A percentile compares a stretch with the other conserved stretches of the same genome.
Conservation (phyloP, 257 asterid species). For the Asclepias syriaca region DNA sequence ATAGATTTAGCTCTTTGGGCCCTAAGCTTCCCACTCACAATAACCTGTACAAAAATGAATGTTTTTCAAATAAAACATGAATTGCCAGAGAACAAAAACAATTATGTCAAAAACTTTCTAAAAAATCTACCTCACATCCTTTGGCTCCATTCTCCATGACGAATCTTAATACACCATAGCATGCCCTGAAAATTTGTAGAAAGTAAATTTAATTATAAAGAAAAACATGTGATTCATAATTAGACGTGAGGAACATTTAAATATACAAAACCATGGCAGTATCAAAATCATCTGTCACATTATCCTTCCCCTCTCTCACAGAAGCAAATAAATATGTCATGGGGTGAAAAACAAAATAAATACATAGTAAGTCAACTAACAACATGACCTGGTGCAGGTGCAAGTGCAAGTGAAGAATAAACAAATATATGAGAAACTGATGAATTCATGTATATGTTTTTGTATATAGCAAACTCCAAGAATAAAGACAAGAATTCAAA, state of each 20-base stretch:
- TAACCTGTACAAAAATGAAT: conserved; percentile 35
- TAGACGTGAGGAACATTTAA: neutral
- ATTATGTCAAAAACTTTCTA: no score
- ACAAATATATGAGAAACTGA: neutral
- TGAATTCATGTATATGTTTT: neutral
- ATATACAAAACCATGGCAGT: neutral
- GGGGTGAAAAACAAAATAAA: neutral
- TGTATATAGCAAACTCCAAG: conserved; percentile 13
- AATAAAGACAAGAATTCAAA: neutral
- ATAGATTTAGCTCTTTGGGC: conserved; percentile 61
- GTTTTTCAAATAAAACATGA: neutral
- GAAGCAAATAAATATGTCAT: neutral
- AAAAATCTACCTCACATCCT: conserved; percentile 50
- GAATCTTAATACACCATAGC: conserved; percentile 58
- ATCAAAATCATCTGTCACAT: neutral
- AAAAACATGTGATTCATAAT: neutral
- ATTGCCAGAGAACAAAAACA: neutral
- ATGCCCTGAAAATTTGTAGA: conserved; percentile 31
- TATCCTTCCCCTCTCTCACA: neutral
- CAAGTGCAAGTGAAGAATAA: no score
- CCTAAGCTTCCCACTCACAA: conserved; percentile 61
- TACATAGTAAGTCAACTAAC: neutral
- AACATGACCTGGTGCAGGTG: no score
- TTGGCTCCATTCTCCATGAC: conserved; percentile 62
- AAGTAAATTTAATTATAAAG: neutral